Conservation (phyloP, 2,329 filamentous ascomycete species). For the Colletotrichum abscissum region DNA sequence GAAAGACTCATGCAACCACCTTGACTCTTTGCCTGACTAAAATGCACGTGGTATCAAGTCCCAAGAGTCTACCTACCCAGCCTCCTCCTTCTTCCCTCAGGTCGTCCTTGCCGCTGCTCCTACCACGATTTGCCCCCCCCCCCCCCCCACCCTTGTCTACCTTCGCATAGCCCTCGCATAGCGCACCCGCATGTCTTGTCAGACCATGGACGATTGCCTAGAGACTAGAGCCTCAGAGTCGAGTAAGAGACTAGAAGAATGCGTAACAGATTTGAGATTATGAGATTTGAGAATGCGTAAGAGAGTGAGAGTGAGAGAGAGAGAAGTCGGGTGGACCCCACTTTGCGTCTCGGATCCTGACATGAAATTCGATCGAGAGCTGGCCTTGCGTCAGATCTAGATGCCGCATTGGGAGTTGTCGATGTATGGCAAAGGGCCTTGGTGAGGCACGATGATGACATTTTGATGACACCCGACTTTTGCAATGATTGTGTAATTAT, state of each 20-base stretch:
- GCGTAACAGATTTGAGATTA: too few species aligned
- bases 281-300: too few species aligned
- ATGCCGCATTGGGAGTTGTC: too few species aligned
- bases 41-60: slow-evolving; percentile 22
- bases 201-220: background rate
- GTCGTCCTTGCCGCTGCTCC: background rate
- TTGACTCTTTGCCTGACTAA: slow-evolving; percentile 2
- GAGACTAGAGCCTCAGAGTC: background rate
- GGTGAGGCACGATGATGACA: slow-evolving; percentile 5
- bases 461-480: background rate
- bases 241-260: too few species aligned
- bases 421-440: background rate
- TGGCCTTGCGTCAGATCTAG: background rate
- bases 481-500: too few species aligned
- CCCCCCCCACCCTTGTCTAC: background rate
- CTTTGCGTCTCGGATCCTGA: background rate
- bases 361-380: background rate
- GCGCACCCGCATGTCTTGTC: background rate
- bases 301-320: background rate
- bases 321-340: background rate
- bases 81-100: background rate
- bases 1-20: slow-evolving; percentile 22
- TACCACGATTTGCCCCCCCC: background rate
- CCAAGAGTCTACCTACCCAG: background rate
- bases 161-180: background rate